Base-by-base conservation (phyloP, 768 basidiomycete species). In the Fibroporia radiculosa region DNA sequence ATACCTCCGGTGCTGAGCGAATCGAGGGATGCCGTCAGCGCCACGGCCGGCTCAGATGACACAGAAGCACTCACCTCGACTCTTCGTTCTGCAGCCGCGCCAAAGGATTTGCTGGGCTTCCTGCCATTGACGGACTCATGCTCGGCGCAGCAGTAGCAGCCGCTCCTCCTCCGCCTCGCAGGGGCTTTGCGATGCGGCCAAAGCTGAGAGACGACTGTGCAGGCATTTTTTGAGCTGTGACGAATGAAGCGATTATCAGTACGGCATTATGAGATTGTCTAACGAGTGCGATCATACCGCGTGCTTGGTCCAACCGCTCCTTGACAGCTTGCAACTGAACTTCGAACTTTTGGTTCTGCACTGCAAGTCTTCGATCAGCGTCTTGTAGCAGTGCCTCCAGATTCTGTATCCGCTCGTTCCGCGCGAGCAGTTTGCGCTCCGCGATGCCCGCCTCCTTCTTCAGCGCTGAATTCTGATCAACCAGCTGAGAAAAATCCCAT, bases 391-490 rank as follows among this genome's bases (percentile, higher is more conserved):
- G 68, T 3, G 84, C 80, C 65, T 99, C 96, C 50, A 99, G 74
- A 65, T 92, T 95, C 69, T 93, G 87, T 68, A 99, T 98, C 55
- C 96, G 84, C 64, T 98, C 96, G 59, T 97, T 97, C 45, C 96
- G 82, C 28, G 93, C 92, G 55, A 96, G 75, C 22, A 99, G 69
- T 67, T 97, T 97, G 56, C 93, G 85, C 65, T 99, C 96, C 44
- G 95, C 91, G 53, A 95, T 88, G 18, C 90, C 92, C 25, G 92
- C 87, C 66, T 98, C 96, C 68, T 95, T 97, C 78, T 98, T 98
- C 54, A 99, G 70, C 11, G 85, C 78, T 11, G 92, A 87, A 67
- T 98, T 98, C 68, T 99, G 96, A 65, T 99, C 95, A 43, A 98
- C 95, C 51, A 99, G 85, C 93, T 98, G 54, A n/a, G n/a, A n/a